Percentiles rank a stretch among this genome's conserved stretches.
These are phyloP conservation scores for Plectranthus barbatus DNA, from an alignment of 257 asterid species.

Conservation along the genomic window DNA sequence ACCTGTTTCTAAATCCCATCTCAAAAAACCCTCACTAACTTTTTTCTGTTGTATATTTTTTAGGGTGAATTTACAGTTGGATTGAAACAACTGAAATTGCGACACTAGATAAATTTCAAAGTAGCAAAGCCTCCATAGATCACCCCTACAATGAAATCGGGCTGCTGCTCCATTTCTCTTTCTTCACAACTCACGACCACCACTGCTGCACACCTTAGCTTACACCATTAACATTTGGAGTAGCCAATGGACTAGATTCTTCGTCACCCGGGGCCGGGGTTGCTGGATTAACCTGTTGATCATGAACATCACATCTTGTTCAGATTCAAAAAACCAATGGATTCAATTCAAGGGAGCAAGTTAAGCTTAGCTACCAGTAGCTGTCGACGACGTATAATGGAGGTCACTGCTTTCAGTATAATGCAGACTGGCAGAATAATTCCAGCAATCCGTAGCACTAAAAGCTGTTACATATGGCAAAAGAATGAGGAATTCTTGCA, in stretches of 20 bases:
- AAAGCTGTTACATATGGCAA: constrained; percentile 38
- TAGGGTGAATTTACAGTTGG: constrained; percentile 7
- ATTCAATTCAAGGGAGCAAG: not conserved
- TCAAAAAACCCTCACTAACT: constrained; percentile 10
- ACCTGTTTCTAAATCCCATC: constrained; percentile 20
- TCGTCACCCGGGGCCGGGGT: constrained; percentile 34
- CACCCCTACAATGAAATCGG: not conserved
- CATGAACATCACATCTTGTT: not conserved
- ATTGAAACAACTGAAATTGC: constrained; percentile 8
- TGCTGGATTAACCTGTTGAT: constrained; percentile 32
- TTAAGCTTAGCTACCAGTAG: constrained; percentile 22
- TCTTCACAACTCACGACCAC: no score
- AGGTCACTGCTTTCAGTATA: constrained; percentile 65
- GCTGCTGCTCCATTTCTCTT: not conserved
- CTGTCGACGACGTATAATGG: constrained; percentile 43
- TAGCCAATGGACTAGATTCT: constrained; percentile 37
- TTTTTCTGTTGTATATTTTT: not conserved
- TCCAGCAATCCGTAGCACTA: constrained; percentile 59
- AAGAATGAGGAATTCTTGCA: constrained; percentile 6
- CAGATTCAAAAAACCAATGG: not conserved
- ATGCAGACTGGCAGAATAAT: constrained; percentile 78
- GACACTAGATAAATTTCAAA: not conserved
- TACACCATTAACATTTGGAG: constrained; percentile 20
- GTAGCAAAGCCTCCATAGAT: not conserved
- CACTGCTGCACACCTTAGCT: no score